Conservation (phyloP, 2,329 filamentous ascomycete genomes). For the Dothistroma pini region DNA sequence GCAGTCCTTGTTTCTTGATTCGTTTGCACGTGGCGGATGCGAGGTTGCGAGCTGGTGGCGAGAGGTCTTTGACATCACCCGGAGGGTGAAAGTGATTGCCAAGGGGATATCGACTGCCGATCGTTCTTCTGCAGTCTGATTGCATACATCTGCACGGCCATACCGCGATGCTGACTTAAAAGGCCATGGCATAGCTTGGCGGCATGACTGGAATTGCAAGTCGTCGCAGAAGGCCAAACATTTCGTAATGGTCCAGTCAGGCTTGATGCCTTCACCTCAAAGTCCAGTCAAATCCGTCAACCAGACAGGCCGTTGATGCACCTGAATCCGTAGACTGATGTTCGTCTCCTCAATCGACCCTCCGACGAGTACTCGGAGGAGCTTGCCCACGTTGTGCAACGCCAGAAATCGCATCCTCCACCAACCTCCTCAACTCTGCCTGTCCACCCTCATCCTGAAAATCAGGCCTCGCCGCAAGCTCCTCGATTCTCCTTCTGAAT, state of each 20-base stretch:
- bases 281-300: not conserved
- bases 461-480: constrained; percentile 77
- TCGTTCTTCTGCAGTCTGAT: not conserved
- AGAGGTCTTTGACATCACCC: not conserved
- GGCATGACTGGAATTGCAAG: not conserved
- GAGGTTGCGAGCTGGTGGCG: not conserved
- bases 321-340: not conserved
- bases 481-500: constrained; percentile 81
- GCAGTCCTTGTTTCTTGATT: not conserved
- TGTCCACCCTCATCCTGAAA: constrained; percentile 80
- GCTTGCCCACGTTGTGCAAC: constrained; percentile 54
- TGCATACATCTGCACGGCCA: not conserved
- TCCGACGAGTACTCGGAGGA: constrained; percentile 17
- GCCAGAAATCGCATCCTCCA: constrained; percentile 73
- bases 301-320: not conserved
- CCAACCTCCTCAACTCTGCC: constrained; percentile 68
- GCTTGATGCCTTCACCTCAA: not conserved
- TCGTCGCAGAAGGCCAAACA: not conserved
- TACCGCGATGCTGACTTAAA: no score
- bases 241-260: not conserved
- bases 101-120: not conserved
- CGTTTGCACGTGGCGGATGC: not conserved
- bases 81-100: not conserved
- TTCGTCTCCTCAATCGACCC: constrained; percentile 14
- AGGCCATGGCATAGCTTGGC: not conserved